phyloP scores from a whole-genome alignment of 2,329 filamentous ascomycete species.

The Emericellopsis cladophorae region DNA sequence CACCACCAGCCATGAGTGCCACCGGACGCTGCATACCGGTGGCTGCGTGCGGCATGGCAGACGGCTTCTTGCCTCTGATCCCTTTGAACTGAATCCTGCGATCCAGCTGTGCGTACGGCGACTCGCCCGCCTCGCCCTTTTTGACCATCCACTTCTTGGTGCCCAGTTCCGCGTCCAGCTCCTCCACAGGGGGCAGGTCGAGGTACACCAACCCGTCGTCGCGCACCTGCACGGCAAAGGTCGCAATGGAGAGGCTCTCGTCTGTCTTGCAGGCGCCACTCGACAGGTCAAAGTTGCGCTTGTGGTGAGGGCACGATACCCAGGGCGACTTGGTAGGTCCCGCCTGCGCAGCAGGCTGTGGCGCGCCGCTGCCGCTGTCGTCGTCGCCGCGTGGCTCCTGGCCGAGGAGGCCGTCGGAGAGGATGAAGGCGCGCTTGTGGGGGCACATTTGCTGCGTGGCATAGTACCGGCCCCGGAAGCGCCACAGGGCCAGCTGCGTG shows the following conservation, averaged over 20 bases:
- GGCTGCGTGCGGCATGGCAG: slow-evolving; percentile 17
- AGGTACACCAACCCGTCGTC: slow-evolving; percentile 66
- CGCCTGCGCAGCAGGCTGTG: slow-evolving; percentile 1
- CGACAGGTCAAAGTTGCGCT: slow-evolving; percentile 73
- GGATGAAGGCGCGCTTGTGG: slow-evolving; percentile 81
- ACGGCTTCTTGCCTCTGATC: slow-evolving; percentile 25
- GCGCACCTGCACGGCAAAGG: slow-evolving; percentile 64
- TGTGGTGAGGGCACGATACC: slow-evolving; percentile 81
- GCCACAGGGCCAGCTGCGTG: slow-evolving; percentile 80
- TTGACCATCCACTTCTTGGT: slow-evolving; percentile 69
- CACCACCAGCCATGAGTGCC: slow-evolving; percentile 21
- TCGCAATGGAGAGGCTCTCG: slow-evolving; percentile 63
- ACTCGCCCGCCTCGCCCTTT: slow-evolving; percentile 46
- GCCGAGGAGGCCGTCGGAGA: slow-evolving; percentile 74
- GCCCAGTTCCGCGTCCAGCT: slow-evolving; percentile 67
- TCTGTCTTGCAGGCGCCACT: slow-evolving; percentile 67
- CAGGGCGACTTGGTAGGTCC: slow-evolving; percentile 40
- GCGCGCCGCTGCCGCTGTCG: background rate
- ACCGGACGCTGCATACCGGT: slow-evolving; percentile 22
- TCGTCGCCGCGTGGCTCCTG: slow-evolving; percentile 32
- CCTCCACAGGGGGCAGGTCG: slow-evolving; percentile 66
- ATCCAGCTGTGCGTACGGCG: slow-evolving; percentile 31
- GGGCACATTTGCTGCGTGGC: slow-evolving; percentile 92
- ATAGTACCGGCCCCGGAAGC: slow-evolving; percentile 68
- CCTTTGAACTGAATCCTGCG: slow-evolving; percentile 30